Evolutionary conservation across 257 asterid species (phyloP).

Genomic region (Capsicum baccatum): DNA sequence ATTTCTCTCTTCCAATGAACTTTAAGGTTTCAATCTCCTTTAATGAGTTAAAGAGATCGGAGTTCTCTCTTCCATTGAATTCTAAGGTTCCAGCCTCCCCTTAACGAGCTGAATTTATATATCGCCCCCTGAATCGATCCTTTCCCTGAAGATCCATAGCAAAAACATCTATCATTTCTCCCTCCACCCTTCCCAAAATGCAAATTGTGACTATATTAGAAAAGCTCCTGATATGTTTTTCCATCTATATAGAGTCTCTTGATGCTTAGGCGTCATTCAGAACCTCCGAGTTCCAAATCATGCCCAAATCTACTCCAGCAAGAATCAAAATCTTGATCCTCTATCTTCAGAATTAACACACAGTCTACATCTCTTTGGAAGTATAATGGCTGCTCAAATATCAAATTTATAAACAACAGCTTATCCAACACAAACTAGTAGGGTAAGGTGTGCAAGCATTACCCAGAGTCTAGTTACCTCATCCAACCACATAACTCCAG

Average conservation of each 20-base stretch:
- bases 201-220: neutral
- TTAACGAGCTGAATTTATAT: too few relatives aligned
- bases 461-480: neutral
- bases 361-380: conserved; percentile 1
- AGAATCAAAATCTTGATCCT: conserved; percentile 6
- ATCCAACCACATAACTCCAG: conserved; percentile 18
- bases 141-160: too few relatives aligned
- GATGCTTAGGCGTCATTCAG: neutral
- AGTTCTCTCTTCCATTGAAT: too few relatives aligned
- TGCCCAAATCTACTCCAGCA: conserved; percentile 17
- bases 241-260: neutral
- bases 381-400: neutral
- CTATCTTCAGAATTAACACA: conserved; percentile 6
- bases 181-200: conserved; percentile 10
- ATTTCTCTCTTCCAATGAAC: too few relatives aligned
- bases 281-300: neutral
- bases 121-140: too few relatives aligned
- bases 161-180: conserved; percentile 7
- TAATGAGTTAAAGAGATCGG: too few relatives aligned
- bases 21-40: too few relatives aligned
- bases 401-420: neutral
- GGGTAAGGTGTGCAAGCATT: neutral
- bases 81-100: too few relatives aligned
- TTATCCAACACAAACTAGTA: neutral
- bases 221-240: conserved; percentile 11